These are phyloP conservation scores for Salix viminalis DNA, from an alignment of 345 rosid species.

Conservation along the genomic window DNA sequence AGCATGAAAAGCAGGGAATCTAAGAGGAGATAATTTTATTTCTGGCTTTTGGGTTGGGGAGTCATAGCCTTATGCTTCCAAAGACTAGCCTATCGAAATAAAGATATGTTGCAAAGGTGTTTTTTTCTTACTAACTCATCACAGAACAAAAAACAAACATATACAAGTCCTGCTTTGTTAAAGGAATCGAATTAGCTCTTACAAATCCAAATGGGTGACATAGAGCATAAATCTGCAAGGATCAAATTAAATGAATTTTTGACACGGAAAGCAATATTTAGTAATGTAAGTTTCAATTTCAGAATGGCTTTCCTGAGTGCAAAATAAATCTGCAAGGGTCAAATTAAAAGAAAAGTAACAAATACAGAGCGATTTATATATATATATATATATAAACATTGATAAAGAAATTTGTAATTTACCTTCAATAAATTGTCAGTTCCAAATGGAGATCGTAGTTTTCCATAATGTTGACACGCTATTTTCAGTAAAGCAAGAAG, in stretches of 20 bases:
- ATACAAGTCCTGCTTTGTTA: background rate
- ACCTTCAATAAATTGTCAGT: slow-evolving; percentile 61
- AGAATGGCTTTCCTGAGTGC: background rate
- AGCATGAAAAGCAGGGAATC: background rate
- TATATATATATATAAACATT: too few relatives aligned
- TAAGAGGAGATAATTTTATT: background rate
- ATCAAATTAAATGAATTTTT: background rate
- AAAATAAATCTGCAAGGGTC: background rate
- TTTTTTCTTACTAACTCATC: background rate
- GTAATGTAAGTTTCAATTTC: background rate
- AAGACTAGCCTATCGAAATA: background rate
- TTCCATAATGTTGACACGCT: slow-evolving; percentile 92
- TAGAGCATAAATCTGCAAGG: background rate
- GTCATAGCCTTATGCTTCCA: background rate
- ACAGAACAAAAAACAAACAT: background rate
- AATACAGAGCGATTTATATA: background rate
- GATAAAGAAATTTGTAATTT: slow-evolving; percentile 5
- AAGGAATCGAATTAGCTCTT: background rate
- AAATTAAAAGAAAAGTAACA: too few relatives aligned
- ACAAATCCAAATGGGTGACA: background rate
- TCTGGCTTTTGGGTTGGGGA: background rate
- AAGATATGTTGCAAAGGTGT: background rate
- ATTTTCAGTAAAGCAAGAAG: slow-evolving; percentile 85
- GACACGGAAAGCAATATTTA: background rate
- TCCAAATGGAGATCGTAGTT: slow-evolving; percentile 92